These are phyloP conservation scores for Phytophthora meadii DNA, from an alignment of 352 stramenopile genomes.

Conservation along the genomic window DNA sequence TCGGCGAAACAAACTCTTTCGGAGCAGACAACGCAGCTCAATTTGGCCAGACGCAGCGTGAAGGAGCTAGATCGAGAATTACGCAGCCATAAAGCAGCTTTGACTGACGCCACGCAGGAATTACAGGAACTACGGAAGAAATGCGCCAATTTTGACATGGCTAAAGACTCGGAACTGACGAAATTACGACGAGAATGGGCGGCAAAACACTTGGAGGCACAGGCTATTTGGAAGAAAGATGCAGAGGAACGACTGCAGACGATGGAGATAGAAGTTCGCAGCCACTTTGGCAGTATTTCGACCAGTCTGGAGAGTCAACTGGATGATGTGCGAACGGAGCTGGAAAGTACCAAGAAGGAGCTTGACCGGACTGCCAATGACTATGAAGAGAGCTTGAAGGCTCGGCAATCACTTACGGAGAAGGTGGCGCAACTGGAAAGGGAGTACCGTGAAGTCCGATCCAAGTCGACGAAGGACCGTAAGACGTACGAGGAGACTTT, in stretches of 20 bases:
- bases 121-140: constrained; percentile 80
- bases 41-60: constrained; percentile 63
- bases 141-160: constrained; percentile 73
- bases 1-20: constrained; percentile 84
- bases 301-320: constrained; percentile 64
- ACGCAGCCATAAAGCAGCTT: constrained; percentile 45
- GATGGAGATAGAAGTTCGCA: constrained; percentile 80
- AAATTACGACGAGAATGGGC: constrained; percentile 82
- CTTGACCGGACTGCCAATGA: constrained; percentile 80
- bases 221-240: constrained; percentile 83
- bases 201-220: constrained; percentile 73
- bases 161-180: constrained; percentile 71
- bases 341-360: constrained; percentile 78
- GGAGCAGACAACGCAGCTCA: constrained; percentile 70
- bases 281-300: constrained; percentile 72
- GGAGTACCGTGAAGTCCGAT: constrained; percentile 79
- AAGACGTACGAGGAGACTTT: constrained; percentile 77
- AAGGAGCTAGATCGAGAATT: constrained; percentile 81
- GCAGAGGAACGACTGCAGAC: constrained; percentile 70
- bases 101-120: constrained; percentile 72
- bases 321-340: constrained; percentile 61
- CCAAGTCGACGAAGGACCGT: constrained; percentile 81
- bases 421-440: constrained; percentile 83
- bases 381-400: constrained; percentile 82
- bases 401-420: constrained; percentile 75